phyloP scores from a whole-genome alignment of 352 stramenopile species.

The Globisporangium cylindrosporum region DNA sequence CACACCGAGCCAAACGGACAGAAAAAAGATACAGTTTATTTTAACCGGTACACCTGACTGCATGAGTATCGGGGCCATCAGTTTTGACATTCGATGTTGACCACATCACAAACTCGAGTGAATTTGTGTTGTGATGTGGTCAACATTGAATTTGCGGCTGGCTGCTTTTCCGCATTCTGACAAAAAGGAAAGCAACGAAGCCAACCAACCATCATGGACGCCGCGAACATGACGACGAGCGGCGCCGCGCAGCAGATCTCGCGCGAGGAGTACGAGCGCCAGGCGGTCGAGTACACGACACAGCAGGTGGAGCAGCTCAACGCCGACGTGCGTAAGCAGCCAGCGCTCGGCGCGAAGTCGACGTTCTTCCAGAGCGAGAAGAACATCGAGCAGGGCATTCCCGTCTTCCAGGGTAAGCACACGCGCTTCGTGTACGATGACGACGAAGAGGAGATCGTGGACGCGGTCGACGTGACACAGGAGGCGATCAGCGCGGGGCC shows the following conservation, averaged over 20 bases:
- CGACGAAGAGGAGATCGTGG: slow-evolving; percentile 64
- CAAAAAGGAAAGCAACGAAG: no score
- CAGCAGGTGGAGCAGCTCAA: slow-evolving; percentile 66
- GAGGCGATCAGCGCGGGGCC: slow-evolving; percentile 44
- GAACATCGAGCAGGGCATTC: slow-evolving; percentile 58
- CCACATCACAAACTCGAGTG: no score
- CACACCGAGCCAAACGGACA: no score
- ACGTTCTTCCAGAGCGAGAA: slow-evolving; percentile 60
- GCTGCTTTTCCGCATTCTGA: no score
- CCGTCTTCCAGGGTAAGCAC: slow-evolving; percentile 77
- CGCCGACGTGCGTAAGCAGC: slow-evolving; percentile 44
- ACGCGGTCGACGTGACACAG: slow-evolving; percentile 60
- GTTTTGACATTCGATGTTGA: no score
- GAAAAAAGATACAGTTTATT: no score
- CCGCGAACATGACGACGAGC: background rate
- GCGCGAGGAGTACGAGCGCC: slow-evolving; percentile 49
- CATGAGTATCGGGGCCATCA: no score
- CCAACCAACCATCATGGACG: no score
- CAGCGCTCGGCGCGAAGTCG: slow-evolving; percentile 48
- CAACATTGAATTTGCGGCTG: no score
- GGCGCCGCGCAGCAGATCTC: slow-evolving; percentile 38
- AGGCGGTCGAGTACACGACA: slow-evolving; percentile 68
- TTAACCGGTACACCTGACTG: no score
- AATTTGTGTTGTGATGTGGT: no score
- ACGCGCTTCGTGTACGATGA: slow-evolving; percentile 82